Percentiles rank a stretch among this genome's conserved stretches.
Conservation (phyloP, 202 grass and related monocot genomes). For the Cymbopogon flexuosus region DNA sequence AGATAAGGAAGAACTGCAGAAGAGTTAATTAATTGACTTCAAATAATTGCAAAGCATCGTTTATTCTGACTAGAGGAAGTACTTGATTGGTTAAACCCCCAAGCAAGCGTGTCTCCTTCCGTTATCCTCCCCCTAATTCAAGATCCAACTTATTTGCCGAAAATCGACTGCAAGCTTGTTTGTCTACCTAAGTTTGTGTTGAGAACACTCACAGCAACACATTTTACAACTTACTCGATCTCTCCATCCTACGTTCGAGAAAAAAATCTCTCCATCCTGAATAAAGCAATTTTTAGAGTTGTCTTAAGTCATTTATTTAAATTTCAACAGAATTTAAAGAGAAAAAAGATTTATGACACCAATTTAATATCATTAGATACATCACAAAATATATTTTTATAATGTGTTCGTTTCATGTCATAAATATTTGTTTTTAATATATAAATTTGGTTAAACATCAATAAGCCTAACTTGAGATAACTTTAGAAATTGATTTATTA, state of each 20-base stretch:
- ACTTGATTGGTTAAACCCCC: neutral
- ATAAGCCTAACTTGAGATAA: neutral
- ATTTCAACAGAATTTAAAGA: too few species aligned
- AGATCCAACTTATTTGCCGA: too few species aligned
- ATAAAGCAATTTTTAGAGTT: neutral
- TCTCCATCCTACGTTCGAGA: too few species aligned
- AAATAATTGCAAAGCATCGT: neutral
- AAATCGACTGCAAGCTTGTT: too few species aligned
- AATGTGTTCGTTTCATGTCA: neutral
- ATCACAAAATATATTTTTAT: neutral
- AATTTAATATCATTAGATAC: neutral
- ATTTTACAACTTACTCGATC: neutral
- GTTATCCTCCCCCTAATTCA: too few species aligned
- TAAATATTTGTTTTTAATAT: neutral
- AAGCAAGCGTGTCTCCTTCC: neutral
- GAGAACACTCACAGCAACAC: neutral
- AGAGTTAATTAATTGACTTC: conserved; percentile 36
- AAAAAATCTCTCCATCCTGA: too few species aligned
- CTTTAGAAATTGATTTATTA: neutral
- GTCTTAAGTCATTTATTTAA: neutral
- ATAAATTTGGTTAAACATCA: neutral
- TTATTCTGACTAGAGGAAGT: neutral
- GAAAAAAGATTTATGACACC: neutral
- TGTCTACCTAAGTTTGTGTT: neutral
- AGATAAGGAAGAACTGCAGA: conserved; percentile 77